phyloP scores from a whole-genome alignment of 2,329 filamentous ascomycete species.

The Ploettnerulaceae sp. region DNA sequence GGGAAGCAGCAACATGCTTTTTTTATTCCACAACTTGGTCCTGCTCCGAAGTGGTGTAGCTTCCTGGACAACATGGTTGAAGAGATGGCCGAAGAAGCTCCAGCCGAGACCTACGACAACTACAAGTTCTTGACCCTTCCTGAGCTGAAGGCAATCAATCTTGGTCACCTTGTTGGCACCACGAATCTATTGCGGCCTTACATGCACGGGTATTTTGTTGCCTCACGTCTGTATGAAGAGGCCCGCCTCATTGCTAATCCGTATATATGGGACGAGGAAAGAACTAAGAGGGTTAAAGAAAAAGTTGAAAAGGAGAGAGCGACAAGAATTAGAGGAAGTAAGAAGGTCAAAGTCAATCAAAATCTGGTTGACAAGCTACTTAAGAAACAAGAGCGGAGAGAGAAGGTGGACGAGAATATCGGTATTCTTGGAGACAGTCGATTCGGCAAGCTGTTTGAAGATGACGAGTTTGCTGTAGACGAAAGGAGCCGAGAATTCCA shows the following conservation, averaged over 20 bases:
- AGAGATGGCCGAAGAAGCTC: slow-evolving; percentile 86
- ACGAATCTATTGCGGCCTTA: slow-evolving; percentile 88
- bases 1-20: slow-evolving; percentile 92
- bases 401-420: slow-evolving; percentile 52
- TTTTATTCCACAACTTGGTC: slow-evolving; percentile 88
- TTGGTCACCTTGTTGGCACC: slow-evolving; percentile 85
- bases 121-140: slow-evolving; percentile 95
- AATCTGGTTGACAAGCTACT: slow-evolving; percentile 70
- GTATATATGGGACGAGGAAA: slow-evolving; percentile 88
- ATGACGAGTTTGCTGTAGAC: slow-evolving; percentile 89
- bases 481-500: slow-evolving; percentile 84
- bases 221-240: slow-evolving; percentile 91
- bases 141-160: slow-evolving; percentile 77
- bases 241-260: slow-evolving; percentile 89
- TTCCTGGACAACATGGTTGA: slow-evolving; percentile 98
- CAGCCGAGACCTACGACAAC: slow-evolving; percentile 89
- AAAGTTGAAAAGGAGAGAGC: slow-evolving; percentile 98
- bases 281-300: slow-evolving; percentile 84
- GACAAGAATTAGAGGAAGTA: slow-evolving; percentile 86
- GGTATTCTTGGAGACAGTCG: slow-evolving; percentile 77
- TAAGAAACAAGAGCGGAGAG: slow-evolving; percentile 58
- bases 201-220: slow-evolving; percentile 99
- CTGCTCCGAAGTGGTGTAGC: slow-evolving; percentile 90
- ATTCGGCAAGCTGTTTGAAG: slow-evolving; percentile 85
- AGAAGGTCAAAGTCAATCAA: slow-evolving; percentile 97